Evolutionary conservation across 2,329 filamentous ascomycete genomes (phyloP), one percentile per base, ranked within the genome.

Genomic region (Calonectria pteridis): DNA sequence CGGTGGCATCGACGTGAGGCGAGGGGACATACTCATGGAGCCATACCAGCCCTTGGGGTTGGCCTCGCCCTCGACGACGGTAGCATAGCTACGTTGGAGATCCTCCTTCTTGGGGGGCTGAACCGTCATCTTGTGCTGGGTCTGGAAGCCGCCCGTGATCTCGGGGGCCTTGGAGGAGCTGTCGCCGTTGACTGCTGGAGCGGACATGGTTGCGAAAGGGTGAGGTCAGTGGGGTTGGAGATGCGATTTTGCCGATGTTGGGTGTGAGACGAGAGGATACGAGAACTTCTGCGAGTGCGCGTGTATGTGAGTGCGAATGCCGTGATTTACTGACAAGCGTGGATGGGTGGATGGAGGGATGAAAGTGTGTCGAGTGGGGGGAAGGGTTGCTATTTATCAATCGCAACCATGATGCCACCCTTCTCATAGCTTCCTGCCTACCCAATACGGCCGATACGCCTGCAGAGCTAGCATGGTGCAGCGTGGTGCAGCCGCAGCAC

Each of bases 21-120:
- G 14, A n/a, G n/a, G 40, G 46, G 14, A 89, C 92, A 79, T 88
- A 94, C 93, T 95, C 93, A 98, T 95, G 74, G 87, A 87, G 28
- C 95, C 95, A 82, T 98, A 99, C 95, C 95, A 98, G 82, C 95
- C 94, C 83, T 96, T 92, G 65, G 91, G 90, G 76, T 91, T 91
- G 37, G 91, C 91, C 77, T 97, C 93, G 67, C 91, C 90, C 77
- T 89, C 90, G 71, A 92, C 87, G 67, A 91, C 84, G 67, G 86
- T 88, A 9, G 95, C 95, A 84, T 97, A 97, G 82, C 91, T 94
- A 71, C 92, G 92, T 86, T 98, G 95, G 14, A 98, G 89, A 82
- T 98, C 96, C 78, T 95, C 94, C 80, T 93, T 89, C 73, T 92
- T 91, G 20, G 96, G 95, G 28, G 95, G 96, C 82, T 96, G 91